Percentiles rank a stretch among this genome's conserved stretches.
Conservation (phyloP, 441 rosid genomes). For the Pelargonium myrrhifolium region DNA sequence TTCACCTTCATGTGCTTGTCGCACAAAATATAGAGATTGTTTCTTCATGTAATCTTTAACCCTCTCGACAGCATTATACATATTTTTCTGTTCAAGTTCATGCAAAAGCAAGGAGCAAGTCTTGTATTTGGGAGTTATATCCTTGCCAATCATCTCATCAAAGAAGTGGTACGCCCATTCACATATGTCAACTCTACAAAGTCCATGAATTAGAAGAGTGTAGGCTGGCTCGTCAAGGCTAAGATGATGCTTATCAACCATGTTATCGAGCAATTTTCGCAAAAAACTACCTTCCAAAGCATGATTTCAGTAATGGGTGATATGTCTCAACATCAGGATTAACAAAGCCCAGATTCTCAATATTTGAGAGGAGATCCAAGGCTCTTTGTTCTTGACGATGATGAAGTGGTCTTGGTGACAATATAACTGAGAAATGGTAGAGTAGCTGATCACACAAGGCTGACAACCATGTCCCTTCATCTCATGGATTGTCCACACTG, state of each 20-base stretch:
- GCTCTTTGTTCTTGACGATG: slow-evolving; percentile 41
- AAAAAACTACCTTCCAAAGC: slow-evolving; percentile 45
- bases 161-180: slow-evolving; percentile 67
- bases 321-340: slow-evolving; percentile 66
- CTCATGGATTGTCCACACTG: too few species aligned
- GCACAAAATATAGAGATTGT: slow-evolving; percentile 10
- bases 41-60: slow-evolving; percentile 48
- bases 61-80: slow-evolving; percentile 45
- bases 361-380: slow-evolving; percentile 38
- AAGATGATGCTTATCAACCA: slow-evolving; percentile 66
- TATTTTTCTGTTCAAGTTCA: slow-evolving; percentile 42
- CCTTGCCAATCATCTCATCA: slow-evolving; percentile 64
- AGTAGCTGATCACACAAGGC: too few species aligned
- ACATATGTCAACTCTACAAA: slow-evolving; percentile 46
- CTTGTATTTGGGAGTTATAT: slow-evolving; percentile 45
- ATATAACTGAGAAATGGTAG: too few species aligned
- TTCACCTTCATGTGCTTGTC: background rate
- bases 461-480: too few species aligned
- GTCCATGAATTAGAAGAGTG: slow-evolving; percentile 67
- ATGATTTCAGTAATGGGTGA: slow-evolving; percentile 56
- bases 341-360: slow-evolving; percentile 39
- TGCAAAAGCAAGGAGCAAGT: slow-evolving; percentile 64
- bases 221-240: slow-evolving; percentile 66
- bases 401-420: too few species aligned
- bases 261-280: slow-evolving; percentile 50